A percentile compares a stretch with the other conserved stretches of the same genome.
Conservation (phyloP, 1,284 basidiomycete genomes). For the Ganoderma multipileum region DNA sequence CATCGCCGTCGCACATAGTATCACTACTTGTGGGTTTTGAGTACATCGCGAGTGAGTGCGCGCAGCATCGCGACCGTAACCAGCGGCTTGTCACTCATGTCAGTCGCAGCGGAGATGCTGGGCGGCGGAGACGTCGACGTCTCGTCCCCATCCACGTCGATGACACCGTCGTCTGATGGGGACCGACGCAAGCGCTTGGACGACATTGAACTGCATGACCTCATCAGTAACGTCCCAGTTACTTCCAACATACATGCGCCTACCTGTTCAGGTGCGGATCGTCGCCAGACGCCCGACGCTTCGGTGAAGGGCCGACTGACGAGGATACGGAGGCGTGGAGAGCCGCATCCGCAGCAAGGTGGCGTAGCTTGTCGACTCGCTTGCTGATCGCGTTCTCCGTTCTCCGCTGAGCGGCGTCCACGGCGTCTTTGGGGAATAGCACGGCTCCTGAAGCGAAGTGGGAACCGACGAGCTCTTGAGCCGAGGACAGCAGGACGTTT, state of each 20-base stretch:
- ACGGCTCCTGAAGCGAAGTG: constrained; percentile 28
- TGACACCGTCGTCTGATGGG: constrained; percentile 31
- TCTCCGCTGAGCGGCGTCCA: constrained; percentile 39
- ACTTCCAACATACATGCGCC: constrained; percentile 1
- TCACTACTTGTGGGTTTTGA: constrained; percentile 41
- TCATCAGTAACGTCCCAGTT: constrained; percentile 1
- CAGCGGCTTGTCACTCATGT: constrained; percentile 39
- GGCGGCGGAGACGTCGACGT: constrained; percentile 42
- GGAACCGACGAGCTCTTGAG: constrained; percentile 40
- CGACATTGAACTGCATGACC: constrained; percentile 25
- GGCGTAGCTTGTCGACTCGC: constrained; percentile 27
- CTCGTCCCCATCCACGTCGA: constrained; percentile 25
- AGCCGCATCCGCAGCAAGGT: constrained; percentile 28
- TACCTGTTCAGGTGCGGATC: constrained; percentile 30
- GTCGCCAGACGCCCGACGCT: constrained; percentile 35
- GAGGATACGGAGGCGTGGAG: constrained; percentile 17
- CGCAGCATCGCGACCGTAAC: constrained; percentile 76
- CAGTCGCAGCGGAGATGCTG: constrained; percentile 43
- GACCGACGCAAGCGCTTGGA: constrained; percentile 39
- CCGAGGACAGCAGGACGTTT: constrained; percentile 46
- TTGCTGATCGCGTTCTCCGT: constrained; percentile 29
- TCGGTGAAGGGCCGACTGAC: constrained; percentile 30
- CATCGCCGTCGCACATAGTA: not conserved
- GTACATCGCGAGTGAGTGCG: constrained; percentile 65
- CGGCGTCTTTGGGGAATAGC: constrained; percentile 40